Evolutionary conservation across 2,329 filamentous ascomycete genomes (phyloP).

Genomic region (Stemphylium lycopersici): DNA sequence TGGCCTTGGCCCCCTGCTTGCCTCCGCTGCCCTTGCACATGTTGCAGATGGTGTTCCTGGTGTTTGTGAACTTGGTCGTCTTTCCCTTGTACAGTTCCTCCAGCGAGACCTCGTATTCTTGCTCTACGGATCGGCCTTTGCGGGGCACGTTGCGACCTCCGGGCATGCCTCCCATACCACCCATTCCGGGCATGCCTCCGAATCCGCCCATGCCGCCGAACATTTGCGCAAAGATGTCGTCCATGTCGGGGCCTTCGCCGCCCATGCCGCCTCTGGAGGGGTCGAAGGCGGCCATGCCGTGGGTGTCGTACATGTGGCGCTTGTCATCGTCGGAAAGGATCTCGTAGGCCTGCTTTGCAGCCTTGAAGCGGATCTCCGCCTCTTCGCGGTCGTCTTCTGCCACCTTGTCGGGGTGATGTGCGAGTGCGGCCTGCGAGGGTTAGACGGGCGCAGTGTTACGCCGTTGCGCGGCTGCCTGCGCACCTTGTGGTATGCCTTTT

Average conservation of each 20-base stretch:
- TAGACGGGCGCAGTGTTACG: neutral
- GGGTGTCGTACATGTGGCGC: constrained; percentile 86
- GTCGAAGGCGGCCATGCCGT: constrained; percentile 96
- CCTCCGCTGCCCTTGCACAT: constrained; percentile 88
- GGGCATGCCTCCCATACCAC: constrained; percentile 62
- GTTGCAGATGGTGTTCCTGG: constrained; percentile 89
- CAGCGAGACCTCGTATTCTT: constrained; percentile 86
- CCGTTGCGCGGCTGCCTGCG: constrained; percentile 24
- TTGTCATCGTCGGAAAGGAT: constrained; percentile 97
- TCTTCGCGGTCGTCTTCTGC: constrained; percentile 81
- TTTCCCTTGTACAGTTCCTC: constrained; percentile 99
- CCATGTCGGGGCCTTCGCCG: constrained; percentile 73
- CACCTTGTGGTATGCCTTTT: constrained; percentile 96
- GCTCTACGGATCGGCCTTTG: constrained; percentile 82
- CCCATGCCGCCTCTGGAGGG: constrained; percentile 68
- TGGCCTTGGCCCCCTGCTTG: constrained; percentile 87
- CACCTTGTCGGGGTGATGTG: constrained; percentile 95
- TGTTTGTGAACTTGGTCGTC: constrained; percentile 94
- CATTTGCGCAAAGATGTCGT: constrained; percentile 94
- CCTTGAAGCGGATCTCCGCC: constrained; percentile 91
- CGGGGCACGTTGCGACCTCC: constrained; percentile 60
- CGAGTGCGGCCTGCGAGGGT: constrained; percentile 73
- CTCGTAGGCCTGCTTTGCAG: constrained; percentile 92
- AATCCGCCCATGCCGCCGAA: constrained; percentile 63
- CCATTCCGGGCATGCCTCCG: constrained; percentile 61